phyloP scores from a whole-genome alignment of 805 yeast species.

The Ogataea populi-albae region DNA sequence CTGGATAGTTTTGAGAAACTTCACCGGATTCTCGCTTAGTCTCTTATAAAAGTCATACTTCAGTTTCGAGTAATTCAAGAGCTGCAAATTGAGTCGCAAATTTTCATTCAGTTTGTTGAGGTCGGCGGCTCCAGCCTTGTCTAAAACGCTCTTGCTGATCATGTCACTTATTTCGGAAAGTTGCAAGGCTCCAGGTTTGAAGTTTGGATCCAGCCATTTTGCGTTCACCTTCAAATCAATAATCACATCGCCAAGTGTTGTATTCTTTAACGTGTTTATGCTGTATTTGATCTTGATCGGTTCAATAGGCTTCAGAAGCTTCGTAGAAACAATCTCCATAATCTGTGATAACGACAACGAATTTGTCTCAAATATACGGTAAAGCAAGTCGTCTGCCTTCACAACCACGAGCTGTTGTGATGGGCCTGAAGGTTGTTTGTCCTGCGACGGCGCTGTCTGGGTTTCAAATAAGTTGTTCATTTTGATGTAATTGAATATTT shows the following conservation, averaged over 20 bases:
- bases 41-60: constrained; percentile 78
- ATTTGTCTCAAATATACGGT: constrained; percentile 44
- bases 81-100: constrained; percentile 46
- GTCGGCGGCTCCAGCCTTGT: constrained; percentile 41
- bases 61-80: constrained; percentile 53
- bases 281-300: constrained; percentile 78
- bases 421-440: constrained; percentile 20
- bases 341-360: constrained; percentile 69
- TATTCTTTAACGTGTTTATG: constrained; percentile 70
- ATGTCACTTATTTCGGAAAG: constrained; percentile 41
- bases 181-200: constrained; percentile 35
- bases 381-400: constrained; percentile 44
- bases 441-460: constrained; percentile 22
- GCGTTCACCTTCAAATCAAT: constrained; percentile 66
- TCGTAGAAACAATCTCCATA: constrained; percentile 61
- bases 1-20: constrained; percentile 68
- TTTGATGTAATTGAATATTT: constrained; percentile 35
- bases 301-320: constrained; percentile 69
- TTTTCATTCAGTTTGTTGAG: constrained; percentile 34
- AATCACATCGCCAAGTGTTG: constrained; percentile 77
- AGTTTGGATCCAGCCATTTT: constrained; percentile 35
- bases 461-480: constrained; percentile 36
- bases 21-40: constrained; percentile 73
- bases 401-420: constrained; percentile 28
- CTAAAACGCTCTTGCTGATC: constrained; percentile 41